Evolutionary conservation across 2,329 filamentous ascomycete genomes (phyloP).

Genomic region (Furcasterigmium sp.): DNA sequence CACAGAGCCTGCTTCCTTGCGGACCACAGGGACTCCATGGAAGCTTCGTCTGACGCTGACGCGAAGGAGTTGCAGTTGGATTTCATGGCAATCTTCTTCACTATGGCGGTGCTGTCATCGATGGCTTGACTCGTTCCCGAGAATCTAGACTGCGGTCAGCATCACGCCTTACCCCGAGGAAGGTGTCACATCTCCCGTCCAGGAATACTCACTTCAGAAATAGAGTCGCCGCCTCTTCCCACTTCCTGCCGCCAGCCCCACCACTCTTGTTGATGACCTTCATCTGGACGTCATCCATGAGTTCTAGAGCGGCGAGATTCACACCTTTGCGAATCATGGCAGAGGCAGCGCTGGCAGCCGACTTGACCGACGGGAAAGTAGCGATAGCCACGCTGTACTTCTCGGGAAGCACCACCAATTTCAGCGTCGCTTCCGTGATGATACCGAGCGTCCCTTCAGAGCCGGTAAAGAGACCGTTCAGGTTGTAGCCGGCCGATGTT

Average conservation of each 20-base stretch:
- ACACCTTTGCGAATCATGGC: slow-evolving; percentile 60
- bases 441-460: slow-evolving; percentile 68
- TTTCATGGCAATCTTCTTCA: slow-evolving; percentile 49
- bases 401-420: slow-evolving; percentile 59
- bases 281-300: slow-evolving; percentile 64
- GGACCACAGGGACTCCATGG: slow-evolving; percentile 68
- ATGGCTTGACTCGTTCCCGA: slow-evolving; percentile 58
- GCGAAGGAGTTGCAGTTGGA: slow-evolving; percentile 57
- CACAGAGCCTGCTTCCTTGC: slow-evolving; percentile 71
- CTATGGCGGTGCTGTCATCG: slow-evolving; percentile 50
- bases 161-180: too few species aligned
- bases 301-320: slow-evolving; percentile 60
- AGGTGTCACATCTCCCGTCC: too few species aligned
- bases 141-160: too few species aligned
- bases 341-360: slow-evolving; percentile 60
- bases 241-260: slow-evolving; percentile 51
- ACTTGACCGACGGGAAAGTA: slow-evolving; percentile 51
- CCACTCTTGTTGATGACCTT: slow-evolving; percentile 58
- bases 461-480: slow-evolving; percentile 64
- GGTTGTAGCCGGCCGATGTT: slow-evolving; percentile 66
- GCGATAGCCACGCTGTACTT: slow-evolving; percentile 61
- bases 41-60: slow-evolving; percentile 59
- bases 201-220: slow-evolving; percentile 56
- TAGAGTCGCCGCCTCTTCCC: slow-evolving; percentile 65
- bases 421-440: slow-evolving; percentile 65